These are phyloP conservation scores for Chytriomyces confervae DNA, from an alignment of 192 early-diverging fungal species.

Conservation along the genomic window DNA sequence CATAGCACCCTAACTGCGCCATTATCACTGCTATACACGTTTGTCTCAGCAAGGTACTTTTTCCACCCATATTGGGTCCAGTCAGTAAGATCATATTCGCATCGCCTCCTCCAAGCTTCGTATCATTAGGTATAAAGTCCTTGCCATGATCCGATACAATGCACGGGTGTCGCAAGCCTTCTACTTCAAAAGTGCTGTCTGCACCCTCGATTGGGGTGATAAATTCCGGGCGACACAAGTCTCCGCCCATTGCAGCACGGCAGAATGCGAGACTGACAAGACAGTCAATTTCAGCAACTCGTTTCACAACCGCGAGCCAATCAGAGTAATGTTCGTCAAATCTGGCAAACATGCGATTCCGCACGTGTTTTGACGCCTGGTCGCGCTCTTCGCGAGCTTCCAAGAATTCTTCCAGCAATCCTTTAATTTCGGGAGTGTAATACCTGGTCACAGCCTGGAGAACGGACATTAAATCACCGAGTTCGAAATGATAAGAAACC, in stretches of 20 bases:
- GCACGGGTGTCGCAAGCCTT: slow-evolving; percentile 94
- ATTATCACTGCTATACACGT: slow-evolving; percentile 93
- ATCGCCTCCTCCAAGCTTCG: slow-evolving; percentile 70
- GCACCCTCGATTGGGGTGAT: slow-evolving; percentile 48
- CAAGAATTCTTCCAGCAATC: slow-evolving; percentile 71
- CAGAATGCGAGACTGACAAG: slow-evolving; percentile 71
- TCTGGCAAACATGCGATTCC: slow-evolving; percentile 73
- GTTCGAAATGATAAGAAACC: background rate
- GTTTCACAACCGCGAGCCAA: slow-evolving; percentile 74
- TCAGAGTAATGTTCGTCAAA: slow-evolving; percentile 82
- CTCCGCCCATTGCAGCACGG: slow-evolving; percentile 66
- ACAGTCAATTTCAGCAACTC: slow-evolving; percentile 87
- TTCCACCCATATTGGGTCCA: slow-evolving; percentile 99
- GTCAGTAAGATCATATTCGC: slow-evolving; percentile 88
- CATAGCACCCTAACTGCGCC: slow-evolving; percentile 94
- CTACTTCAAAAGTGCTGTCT: slow-evolving; percentile 74
- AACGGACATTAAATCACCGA: background rate
- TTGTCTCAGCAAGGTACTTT: slow-evolving; percentile 95
- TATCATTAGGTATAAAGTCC: slow-evolving; percentile 97
- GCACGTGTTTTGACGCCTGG: slow-evolving; percentile 75
- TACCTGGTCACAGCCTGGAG: slow-evolving; percentile 77
- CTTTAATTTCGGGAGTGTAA: slow-evolving; percentile 72
- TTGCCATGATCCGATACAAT: slow-evolving; percentile 64
- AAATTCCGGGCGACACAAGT: slow-evolving; percentile 87
- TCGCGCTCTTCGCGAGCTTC: slow-evolving; percentile 84